Conservation (phyloP, 2,329 filamentous ascomycete species). For the Penicillium sp. region DNA sequence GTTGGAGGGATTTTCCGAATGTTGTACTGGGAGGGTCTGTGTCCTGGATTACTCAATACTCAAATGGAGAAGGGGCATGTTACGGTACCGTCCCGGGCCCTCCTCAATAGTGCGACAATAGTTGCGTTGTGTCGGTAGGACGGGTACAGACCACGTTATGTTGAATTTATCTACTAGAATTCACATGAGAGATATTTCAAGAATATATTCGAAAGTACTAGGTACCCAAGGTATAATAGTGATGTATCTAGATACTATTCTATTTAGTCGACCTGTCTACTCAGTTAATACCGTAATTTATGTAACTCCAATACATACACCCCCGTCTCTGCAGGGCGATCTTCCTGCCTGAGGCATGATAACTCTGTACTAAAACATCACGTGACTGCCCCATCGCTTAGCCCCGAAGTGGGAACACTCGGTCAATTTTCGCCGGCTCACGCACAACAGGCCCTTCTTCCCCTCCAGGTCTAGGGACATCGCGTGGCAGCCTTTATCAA, state of each 20-base stretch:
- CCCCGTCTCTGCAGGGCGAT: not conserved
- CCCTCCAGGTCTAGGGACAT: constrained; percentile 35
- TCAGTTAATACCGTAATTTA: not conserved
- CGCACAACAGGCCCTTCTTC: constrained; percentile 39
- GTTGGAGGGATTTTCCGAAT: constrained; percentile 24
- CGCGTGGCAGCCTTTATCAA: constrained; percentile 41
- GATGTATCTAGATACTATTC: too few relatives aligned
- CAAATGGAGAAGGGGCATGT: not conserved
- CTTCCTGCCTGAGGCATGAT: not conserved
- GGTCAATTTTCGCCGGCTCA: constrained; percentile 39
- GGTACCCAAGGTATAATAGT: too few relatives aligned
- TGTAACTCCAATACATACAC: not conserved
- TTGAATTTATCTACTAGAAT: too few relatives aligned
- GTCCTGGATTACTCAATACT: constrained; percentile 3
- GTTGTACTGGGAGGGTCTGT: constrained; percentile 13
- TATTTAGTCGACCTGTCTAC: too few relatives aligned
- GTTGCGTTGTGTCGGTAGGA: not conserved
- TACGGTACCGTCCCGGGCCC: not conserved
- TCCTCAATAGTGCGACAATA: constrained; percentile 12
- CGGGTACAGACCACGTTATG: too few relatives aligned
- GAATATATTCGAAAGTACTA: too few relatives aligned
- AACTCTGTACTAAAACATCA: constrained; percentile 18
- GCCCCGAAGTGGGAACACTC: constrained; percentile 38
- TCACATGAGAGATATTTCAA: too few relatives aligned
- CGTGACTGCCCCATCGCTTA: constrained; percentile 41